phyloP scores from a whole-genome alignment of 805 yeast genomes.

The Starmerella stigmatis region DNA sequence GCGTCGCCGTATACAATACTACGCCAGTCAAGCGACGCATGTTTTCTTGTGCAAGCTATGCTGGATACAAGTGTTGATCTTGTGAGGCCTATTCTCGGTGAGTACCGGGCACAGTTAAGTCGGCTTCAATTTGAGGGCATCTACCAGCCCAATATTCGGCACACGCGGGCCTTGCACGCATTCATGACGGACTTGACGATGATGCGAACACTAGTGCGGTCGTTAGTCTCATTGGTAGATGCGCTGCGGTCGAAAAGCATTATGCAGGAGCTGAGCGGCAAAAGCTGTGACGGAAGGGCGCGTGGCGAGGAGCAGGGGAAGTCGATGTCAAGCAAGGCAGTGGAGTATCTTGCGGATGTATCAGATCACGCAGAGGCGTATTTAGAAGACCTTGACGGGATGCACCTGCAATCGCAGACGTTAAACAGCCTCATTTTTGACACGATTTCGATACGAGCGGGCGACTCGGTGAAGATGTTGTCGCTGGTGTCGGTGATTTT shows the following conservation, averaged over 20 bases:
- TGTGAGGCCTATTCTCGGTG: slow-evolving; percentile 43
- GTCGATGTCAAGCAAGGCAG: slow-evolving; percentile 37
- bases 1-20: slow-evolving; percentile 39
- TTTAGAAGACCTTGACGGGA: slow-evolving; percentile 44
- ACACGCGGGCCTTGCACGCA: slow-evolving; percentile 44
- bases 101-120: slow-evolving; percentile 40
- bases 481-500: slow-evolving; percentile 50
- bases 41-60: slow-evolving; percentile 44
- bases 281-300: not conserved
- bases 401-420: slow-evolving; percentile 43
- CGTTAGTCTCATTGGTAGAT: slow-evolving; percentile 39
- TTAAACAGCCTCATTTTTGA: slow-evolving; percentile 46
- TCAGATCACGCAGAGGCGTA: slow-evolving; percentile 45
- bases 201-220: slow-evolving; percentile 39
- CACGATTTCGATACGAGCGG: slow-evolving; percentile 46
- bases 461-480: slow-evolving; percentile 44
- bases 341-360: slow-evolving; percentile 44
- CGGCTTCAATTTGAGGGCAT: slow-evolving; percentile 45
- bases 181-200: slow-evolving; percentile 45
- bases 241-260: slow-evolving; percentile 28
- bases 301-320: not conserved
- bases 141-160: slow-evolving; percentile 40
- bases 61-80: slow-evolving; percentile 47
- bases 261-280: not conserved
- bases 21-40: slow-evolving; percentile 43